Evolutionary conservation across 2,329 filamentous ascomycete species (phyloP).

Genomic region (Aspergillus candidus): DNA sequence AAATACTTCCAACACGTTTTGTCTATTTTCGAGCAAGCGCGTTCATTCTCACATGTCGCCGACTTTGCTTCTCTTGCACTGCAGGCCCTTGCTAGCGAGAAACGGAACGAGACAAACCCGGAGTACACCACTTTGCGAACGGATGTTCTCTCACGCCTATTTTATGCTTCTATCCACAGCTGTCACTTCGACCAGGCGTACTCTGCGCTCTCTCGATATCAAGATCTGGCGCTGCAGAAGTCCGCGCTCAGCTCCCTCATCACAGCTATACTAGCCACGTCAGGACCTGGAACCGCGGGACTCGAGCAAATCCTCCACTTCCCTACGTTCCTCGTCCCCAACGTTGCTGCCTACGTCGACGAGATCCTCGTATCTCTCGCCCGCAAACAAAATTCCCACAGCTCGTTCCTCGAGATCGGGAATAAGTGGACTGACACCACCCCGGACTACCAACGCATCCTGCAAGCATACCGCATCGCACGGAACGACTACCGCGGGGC

Average conservation of each 20-base stretch:
- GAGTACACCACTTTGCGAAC: slow-evolving; percentile 46
- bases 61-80: slow-evolving; percentile 75
- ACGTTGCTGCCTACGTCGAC: slow-evolving; percentile 72
- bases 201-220: slow-evolving; percentile 66
- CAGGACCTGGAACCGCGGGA: slow-evolving; percentile 34
- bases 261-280: slow-evolving; percentile 38
- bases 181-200: slow-evolving; percentile 79
- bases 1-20: slow-evolving; percentile 85
- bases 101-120: slow-evolving; percentile 26
- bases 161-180: slow-evolving; percentile 72
- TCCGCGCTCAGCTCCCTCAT: slow-evolving; percentile 65
- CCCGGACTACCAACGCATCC: slow-evolving; percentile 75
- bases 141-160: slow-evolving; percentile 76
- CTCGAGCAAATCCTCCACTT: slow-evolving; percentile 63
- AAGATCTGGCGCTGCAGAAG: slow-evolving; percentile 64
- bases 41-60: slow-evolving; percentile 71
- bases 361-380: slow-evolving; percentile 68
- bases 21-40: slow-evolving; percentile 70
- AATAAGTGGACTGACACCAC: slow-evolving; percentile 29
- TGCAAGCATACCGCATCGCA: slow-evolving; percentile 85
- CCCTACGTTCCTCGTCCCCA: slow-evolving; percentile 59
- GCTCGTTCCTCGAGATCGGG: slow-evolving; percentile 33
- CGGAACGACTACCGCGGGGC: slow-evolving; percentile 80
- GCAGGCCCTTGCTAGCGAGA: slow-evolving; percentile 49
- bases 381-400: slow-evolving; percentile 60